Base-by-base conservation (phyloP, 345 rosid species). In the Hibiscus trionum region DNA sequence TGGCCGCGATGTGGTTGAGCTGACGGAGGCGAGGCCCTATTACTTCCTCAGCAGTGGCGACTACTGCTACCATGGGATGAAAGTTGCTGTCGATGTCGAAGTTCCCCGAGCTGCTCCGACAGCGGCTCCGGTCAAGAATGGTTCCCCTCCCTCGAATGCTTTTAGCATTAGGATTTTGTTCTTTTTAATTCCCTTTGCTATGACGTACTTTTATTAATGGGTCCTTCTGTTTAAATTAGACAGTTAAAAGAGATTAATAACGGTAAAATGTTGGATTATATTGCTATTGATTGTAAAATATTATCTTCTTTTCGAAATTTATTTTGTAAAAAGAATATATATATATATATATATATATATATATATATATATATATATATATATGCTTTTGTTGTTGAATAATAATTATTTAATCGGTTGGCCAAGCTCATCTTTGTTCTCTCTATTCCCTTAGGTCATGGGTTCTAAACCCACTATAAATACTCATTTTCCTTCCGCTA, bases 41-140 rank as follows among this genome's bases (percentile, higher is more conserved):
- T 84, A 81, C 79, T 86, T 85, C 80, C 70, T 88, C 27, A 72
- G 86, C 80, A 58, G 93, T 12, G 76, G 82, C 27, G 88, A 89
- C n/a, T 88, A 79, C 56, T 85, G 93, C 73, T 87, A 78, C 83
- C 57, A 69, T n/a, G 93, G 89, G 8, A 84, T 88, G 88, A 88
- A 87, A 76, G 67, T 85, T 19, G 82, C 68, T 19, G 44, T 88
- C 11, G 8, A 47, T 12, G 89, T 75, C 2, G 73, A 75, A 17
- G 6, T 60, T 4, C 64, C 71, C 3, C 71, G n/a, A 0, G 7
- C 69, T 3, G 69, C 73, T 3, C 77, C 80, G 2, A 67, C 78
- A 1, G 76, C 80, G 3, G 65, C 66, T 3, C 72, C 70, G 14
- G 44, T 70, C 35, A 26, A 26, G 37, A 63, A 56, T 39, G 63